Conservation (phyloP, 148 eudicot genomes). For the Camellia japonica region DNA sequence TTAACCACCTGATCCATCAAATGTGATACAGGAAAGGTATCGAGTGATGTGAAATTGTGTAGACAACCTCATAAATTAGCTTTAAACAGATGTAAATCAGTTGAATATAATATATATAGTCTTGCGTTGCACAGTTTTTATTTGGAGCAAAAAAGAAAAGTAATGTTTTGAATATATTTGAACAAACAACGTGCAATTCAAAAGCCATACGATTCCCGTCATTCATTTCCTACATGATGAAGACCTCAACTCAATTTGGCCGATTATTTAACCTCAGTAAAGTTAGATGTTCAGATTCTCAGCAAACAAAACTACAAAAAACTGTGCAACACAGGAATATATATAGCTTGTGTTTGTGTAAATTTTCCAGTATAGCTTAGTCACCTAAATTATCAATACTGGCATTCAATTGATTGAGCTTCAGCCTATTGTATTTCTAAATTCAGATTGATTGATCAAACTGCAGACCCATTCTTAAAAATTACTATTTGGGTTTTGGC, state of each 20-base stretch:
- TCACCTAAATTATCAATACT: too few relatives aligned
- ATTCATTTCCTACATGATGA: background rate
- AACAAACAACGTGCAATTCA: background rate
- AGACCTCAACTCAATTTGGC: background rate
- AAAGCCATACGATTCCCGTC: background rate
- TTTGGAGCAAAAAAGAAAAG: background rate
- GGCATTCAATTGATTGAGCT: background rate
- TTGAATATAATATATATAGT: background rate
- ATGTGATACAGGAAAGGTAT: background rate
- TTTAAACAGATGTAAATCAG: background rate
- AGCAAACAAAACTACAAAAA: constrained; percentile 1
- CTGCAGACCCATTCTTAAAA: background rate
- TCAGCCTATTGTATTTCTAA: background rate
- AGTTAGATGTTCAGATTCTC: background rate
- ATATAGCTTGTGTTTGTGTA: too few relatives aligned
- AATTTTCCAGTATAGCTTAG: too few relatives aligned
- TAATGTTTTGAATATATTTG: background rate
- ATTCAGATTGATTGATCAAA: background rate
- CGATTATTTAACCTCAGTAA: background rate
- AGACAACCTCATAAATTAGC: background rate
- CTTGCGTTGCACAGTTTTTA: background rate
- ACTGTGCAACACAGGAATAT: too few relatives aligned
- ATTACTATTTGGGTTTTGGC: background rate
- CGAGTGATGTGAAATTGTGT: background rate
- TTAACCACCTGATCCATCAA: background rate